Evolutionary conservation across 2,329 filamentous ascomycete genomes (phyloP).

Genomic region (Rutstroemia sp.): DNA sequence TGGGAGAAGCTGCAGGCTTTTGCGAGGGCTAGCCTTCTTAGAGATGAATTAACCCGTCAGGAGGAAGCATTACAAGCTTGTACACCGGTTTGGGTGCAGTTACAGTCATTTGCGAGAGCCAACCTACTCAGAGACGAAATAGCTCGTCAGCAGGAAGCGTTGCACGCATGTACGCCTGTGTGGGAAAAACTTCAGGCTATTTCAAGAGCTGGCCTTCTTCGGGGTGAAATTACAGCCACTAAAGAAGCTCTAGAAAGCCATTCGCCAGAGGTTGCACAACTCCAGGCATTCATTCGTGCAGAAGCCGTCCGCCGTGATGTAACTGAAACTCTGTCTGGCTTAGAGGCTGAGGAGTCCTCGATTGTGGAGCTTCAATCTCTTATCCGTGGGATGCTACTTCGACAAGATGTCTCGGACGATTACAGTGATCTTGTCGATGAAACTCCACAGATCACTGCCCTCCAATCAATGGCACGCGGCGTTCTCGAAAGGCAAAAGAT

Average conservation of each 20-base stretch:
- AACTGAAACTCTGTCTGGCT: conserved; percentile 38
- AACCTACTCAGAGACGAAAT: no score
- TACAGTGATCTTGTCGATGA: conserved; percentile 51
- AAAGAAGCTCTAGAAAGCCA: conserved; percentile 47
- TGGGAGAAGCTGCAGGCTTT: conserved; percentile 41
- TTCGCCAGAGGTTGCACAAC: conserved; percentile 26
- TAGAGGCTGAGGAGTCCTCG: conserved; percentile 39
- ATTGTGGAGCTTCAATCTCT: conserved; percentile 49
- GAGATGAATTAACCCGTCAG: conserved; percentile 32
- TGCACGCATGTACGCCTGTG: conserved; percentile 41
- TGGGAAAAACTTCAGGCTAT: conserved; percentile 42
- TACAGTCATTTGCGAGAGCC: no score
- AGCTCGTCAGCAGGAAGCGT: conserved; percentile 37
- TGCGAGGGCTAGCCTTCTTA: conserved; percentile 53
- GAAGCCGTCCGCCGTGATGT: conserved; percentile 46
- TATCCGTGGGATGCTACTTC: conserved; percentile 54
- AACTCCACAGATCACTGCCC: conserved; percentile 45
- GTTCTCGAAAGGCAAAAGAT: conserved; percentile 55
- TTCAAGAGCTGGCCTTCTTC: conserved; percentile 38
- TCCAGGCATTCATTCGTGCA: conserved; percentile 39
- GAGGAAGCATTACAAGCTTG: conserved; percentile 44
- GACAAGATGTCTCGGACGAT: conserved; percentile 42
- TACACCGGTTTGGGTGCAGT: conserved; percentile 36
- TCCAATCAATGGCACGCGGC: conserved; percentile 65
- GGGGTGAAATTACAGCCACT: conserved; percentile 38